Percentiles rank a stretch among this genome's conserved stretches.
Evolutionary conservation across 306 rosid species (phyloP).

Genomic region (Vicia faba): DNA sequence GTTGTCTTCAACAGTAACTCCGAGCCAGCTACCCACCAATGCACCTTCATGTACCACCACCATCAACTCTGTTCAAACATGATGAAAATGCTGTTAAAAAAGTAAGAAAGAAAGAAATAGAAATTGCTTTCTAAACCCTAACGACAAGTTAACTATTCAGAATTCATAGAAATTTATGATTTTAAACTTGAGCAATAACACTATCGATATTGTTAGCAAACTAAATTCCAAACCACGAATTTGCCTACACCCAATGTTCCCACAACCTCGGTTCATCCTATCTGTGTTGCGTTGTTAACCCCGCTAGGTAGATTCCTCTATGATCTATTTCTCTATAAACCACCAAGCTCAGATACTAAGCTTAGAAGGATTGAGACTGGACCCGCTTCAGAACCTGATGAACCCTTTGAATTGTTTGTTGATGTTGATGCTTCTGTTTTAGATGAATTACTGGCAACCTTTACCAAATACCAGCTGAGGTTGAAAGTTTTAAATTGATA

Average conservation of each 20-base stretch:
- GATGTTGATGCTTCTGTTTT: constrained; percentile 82
- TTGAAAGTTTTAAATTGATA: constrained; percentile 92
- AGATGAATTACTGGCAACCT: constrained; percentile 67
- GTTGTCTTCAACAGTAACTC: too few species aligned
- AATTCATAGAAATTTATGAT: too few species aligned
- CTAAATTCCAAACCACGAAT: constrained; percentile 48
- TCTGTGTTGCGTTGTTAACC: constrained; percentile 75
- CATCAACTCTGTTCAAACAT: too few species aligned
- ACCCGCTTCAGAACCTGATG: constrained; percentile 48
- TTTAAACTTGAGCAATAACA: too few species aligned
- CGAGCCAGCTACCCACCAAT: too few species aligned
- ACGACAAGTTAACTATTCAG: too few species aligned
- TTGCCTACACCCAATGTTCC: constrained; percentile 65
- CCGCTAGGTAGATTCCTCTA: constrained; percentile 86
- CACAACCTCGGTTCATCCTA: constrained; percentile 53
- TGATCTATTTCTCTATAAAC: constrained; percentile 69
- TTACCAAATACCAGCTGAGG: constrained; percentile 87
- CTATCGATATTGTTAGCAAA: too few species aligned
- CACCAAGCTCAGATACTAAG: constrained; percentile 54
- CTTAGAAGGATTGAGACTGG: constrained; percentile 63
- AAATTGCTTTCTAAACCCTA: too few species aligned
- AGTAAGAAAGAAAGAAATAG: too few species aligned
- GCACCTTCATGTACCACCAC: too few species aligned
- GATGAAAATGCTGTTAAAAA: too few species aligned
- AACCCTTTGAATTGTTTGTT: constrained; percentile 60